Conservation (phyloP, 2,329 filamentous ascomycete genomes). For the Fusarium haematococcum region DNA sequence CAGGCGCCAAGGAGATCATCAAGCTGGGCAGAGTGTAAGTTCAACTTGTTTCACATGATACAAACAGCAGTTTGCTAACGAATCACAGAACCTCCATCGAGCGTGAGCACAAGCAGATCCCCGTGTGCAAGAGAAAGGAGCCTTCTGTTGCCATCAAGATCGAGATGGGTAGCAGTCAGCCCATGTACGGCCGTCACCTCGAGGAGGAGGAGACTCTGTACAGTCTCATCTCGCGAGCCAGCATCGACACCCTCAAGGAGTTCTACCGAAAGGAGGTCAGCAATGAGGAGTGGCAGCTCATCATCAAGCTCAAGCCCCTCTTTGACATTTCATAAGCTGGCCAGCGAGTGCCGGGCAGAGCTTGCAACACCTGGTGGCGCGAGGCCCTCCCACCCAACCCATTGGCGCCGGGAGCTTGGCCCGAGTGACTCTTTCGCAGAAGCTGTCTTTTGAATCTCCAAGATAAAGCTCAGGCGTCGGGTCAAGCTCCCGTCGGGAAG, state of each 20-base stretch:
- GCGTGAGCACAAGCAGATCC: slow-evolving; percentile 95
- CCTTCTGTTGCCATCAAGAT: slow-evolving; percentile 99
- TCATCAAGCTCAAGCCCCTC: slow-evolving; percentile 93
- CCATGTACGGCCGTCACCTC: slow-evolving; percentile 92
- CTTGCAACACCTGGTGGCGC: background rate
- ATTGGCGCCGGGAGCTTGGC: slow-evolving; percentile 18
- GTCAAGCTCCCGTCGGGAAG: slow-evolving; percentile 5
- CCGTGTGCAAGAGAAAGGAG: slow-evolving; percentile 92
- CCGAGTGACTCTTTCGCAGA: background rate
- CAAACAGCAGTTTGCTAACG: slow-evolving; percentile 40
- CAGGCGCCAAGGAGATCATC: slow-evolving; percentile 86
- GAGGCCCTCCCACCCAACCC: background rate
- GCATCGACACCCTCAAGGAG: slow-evolving; percentile 96
- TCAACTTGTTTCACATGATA: no score
- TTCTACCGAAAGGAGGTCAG: slow-evolving; percentile 90
- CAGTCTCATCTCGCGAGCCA: slow-evolving; percentile 85
- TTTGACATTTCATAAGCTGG: slow-evolving; percentile 82
- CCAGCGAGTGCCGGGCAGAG: background rate
- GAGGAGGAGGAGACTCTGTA: slow-evolving; percentile 92
- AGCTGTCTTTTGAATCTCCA: background rate
- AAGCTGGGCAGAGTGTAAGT: slow-evolving; percentile 91
- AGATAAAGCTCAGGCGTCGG: background rate
- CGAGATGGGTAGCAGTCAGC: slow-evolving; percentile 91
- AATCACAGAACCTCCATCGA: slow-evolving; percentile 86
- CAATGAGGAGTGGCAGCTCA: slow-evolving; percentile 93